Evolutionary conservation across 192 early-diverging fungal genomes (phyloP).

Genomic region (Backusella sp.): DNA sequence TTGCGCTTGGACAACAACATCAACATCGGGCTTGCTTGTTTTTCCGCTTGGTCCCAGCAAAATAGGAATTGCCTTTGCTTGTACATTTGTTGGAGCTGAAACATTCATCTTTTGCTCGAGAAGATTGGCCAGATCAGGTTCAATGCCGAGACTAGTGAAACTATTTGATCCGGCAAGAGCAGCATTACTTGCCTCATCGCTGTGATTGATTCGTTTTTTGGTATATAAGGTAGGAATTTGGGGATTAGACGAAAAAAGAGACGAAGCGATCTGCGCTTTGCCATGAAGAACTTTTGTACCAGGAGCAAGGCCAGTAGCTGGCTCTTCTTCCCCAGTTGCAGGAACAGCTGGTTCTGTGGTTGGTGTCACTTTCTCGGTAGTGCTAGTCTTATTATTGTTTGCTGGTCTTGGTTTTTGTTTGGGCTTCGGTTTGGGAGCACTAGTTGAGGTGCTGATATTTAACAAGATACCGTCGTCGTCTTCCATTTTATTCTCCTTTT

Average conservation of each 20-base stretch:
- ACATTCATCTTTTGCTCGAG: conserved; percentile 74
- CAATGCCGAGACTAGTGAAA: conserved; percentile 80
- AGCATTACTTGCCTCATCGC: conserved; percentile 47
- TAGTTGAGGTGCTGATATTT: conserved; percentile 51
- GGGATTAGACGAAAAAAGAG: conserved; percentile 79
- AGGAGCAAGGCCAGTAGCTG: conserved; percentile 20
- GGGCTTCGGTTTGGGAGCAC: conserved; percentile 19
- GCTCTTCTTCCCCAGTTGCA: conserved; percentile 9
- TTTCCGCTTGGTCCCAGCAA: conserved; percentile 54
- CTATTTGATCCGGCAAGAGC: conserved; percentile 46
- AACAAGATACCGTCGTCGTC: conserved; percentile 75
- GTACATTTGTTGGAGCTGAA: conserved; percentile 85
- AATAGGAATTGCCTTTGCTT: conserved; percentile 80
- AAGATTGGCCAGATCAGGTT: conserved; percentile 65
- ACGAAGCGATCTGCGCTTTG: conserved; percentile 74
- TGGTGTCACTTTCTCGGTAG: conserved; percentile 6
- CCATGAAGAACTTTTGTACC: conserved; percentile 43
- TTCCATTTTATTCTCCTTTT: conserved; percentile 43
- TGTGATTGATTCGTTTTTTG: conserved; percentile 22
- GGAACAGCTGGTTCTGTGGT: background rate
- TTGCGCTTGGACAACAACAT: conserved; percentile 91
- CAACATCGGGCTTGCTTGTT: conserved; percentile 51
- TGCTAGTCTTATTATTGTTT: conserved; percentile 28
- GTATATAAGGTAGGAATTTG: conserved; percentile 32
- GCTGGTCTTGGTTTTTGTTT: conserved; percentile 38